Percentiles rank a stretch among this genome's conserved stretches.
phyloP scores from a whole-genome alignment of 768 basidiomycete genomes.

The Tricholoma terreum region DNA sequence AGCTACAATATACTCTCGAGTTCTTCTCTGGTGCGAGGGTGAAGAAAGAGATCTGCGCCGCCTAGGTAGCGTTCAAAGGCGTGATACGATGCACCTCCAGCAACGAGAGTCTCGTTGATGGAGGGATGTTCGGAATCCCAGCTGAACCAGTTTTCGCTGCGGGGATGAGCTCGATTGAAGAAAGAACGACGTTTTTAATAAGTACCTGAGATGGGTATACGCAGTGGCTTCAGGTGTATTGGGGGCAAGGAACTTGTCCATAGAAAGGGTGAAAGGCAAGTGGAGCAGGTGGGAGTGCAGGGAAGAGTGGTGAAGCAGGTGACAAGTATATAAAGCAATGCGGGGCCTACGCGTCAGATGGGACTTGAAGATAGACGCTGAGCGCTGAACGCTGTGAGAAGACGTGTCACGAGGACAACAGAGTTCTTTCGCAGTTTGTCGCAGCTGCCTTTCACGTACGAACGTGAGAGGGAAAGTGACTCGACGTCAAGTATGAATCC shows the following conservation, averaged over 20 bases:
- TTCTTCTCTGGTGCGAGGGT: conserved; percentile 61
- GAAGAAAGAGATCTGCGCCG: conserved; percentile 68
- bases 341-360: not conserved
- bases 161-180: conserved; percentile 5
- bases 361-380: not conserved
- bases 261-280: conserved; percentile 25
- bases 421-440: too few species aligned
- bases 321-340: not conserved
- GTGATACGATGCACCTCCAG: conserved; percentile 77
- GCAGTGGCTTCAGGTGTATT: conserved; percentile 73
- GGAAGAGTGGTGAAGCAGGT: conserved; percentile 5
- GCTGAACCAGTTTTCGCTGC: conserved; percentile 61
- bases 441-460: conserved; percentile 14
- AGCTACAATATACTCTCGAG: conserved; percentile 72
- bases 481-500: not conserved
- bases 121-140: conserved; percentile 73
- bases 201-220: conserved; percentile 64
- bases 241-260: conserved; percentile 74
- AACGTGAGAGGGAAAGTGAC: conserved; percentile 27
- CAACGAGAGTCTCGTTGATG: conserved; percentile 70
- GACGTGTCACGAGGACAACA: too few species aligned
- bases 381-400: too few species aligned
- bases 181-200: conserved; percentile 10
- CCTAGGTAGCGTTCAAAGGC: conserved; percentile 72
- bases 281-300: conserved; percentile 12